Evolutionary conservation across 176 grass and related monocot genomes (phyloP).

Genomic region (Pontederia crassipes): DNA sequence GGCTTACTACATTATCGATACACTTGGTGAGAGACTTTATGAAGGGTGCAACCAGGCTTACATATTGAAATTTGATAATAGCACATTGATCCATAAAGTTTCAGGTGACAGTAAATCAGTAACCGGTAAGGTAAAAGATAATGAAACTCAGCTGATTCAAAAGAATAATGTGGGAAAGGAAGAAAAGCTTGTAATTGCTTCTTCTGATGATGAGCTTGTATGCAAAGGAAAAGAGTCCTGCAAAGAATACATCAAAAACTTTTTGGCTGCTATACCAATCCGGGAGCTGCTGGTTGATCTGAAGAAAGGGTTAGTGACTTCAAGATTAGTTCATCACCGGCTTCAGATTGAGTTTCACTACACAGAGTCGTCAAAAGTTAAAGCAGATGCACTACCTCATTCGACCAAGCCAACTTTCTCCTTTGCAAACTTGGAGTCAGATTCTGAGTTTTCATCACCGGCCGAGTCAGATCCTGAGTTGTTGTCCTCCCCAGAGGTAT

Average conservation of each 20-base stretch:
- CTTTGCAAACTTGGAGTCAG: neutral
- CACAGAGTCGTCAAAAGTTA: neutral
- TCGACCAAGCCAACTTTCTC: neutral
- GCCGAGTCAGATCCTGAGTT: conserved; percentile 3
- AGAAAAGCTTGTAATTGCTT: neutral
- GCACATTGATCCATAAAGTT: neutral
- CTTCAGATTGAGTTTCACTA: conserved; percentile 18
- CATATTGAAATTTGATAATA: conserved; percentile 13
- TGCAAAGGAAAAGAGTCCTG: conserved; percentile 13
- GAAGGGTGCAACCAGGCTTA: conserved; percentile 20
- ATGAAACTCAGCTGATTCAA: neutral
- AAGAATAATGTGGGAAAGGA: neutral
- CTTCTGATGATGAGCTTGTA: neutral
- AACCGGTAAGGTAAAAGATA: neutral
- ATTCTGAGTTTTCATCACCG: neutral
- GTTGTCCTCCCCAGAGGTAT: neutral
- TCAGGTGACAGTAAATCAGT: neutral
- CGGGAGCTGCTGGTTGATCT: conserved; percentile 14
- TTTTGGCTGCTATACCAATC: conserved; percentile 7
- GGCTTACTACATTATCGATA: conserved; percentile 15
- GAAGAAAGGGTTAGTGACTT: conserved; percentile 2
- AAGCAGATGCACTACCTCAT: neutral
- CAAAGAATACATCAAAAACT: conserved; percentile 18
- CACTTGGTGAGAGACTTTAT: conserved; percentile 14
- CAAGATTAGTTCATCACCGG: conserved; percentile 4